These are phyloP conservation scores for Aspergillus fijiensis DNA, from an alignment of 2,329 filamentous ascomycete species.

Conservation along the genomic window DNA sequence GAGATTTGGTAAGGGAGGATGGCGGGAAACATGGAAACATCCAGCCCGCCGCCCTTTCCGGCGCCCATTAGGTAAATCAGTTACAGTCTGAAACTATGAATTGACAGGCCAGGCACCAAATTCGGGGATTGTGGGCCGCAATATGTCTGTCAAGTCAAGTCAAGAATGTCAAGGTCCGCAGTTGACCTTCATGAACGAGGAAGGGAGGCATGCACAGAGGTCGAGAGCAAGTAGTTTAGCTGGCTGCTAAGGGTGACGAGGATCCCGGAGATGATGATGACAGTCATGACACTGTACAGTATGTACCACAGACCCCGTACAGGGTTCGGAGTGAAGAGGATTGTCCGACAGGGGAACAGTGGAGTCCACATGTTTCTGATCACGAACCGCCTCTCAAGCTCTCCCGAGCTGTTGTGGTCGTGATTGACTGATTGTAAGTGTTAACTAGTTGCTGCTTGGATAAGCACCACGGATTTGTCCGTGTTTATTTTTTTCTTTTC, in stretches of 20 bases:
- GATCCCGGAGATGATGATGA: background rate
- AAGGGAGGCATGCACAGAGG: background rate
- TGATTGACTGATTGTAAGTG: background rate
- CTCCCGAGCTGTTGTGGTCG: background rate
- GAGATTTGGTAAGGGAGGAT: background rate
- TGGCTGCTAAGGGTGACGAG: background rate
- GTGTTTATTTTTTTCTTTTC: background rate
- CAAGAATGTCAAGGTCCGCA: background rate
- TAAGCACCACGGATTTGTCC: background rate
- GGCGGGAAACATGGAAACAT: background rate
- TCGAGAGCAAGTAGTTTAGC: background rate
- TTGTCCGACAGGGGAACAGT: background rate
- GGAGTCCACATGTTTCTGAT: constrained; percentile 2
- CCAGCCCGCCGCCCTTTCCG: background rate
- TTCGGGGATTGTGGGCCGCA: background rate
- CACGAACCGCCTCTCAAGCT: background rate
- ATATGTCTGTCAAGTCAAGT: background rate
- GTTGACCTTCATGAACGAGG: background rate
- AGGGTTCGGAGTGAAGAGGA: background rate
- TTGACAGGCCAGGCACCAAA: background rate
- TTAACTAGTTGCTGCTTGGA: background rate
- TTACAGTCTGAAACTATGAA: background rate
- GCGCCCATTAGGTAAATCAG: background rate
- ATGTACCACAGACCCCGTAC: background rate
- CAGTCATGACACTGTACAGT: background rate